Evolutionary conservation across 768 basidiomycete species (phyloP).

Genomic region (Pleurotus djamor): DNA sequence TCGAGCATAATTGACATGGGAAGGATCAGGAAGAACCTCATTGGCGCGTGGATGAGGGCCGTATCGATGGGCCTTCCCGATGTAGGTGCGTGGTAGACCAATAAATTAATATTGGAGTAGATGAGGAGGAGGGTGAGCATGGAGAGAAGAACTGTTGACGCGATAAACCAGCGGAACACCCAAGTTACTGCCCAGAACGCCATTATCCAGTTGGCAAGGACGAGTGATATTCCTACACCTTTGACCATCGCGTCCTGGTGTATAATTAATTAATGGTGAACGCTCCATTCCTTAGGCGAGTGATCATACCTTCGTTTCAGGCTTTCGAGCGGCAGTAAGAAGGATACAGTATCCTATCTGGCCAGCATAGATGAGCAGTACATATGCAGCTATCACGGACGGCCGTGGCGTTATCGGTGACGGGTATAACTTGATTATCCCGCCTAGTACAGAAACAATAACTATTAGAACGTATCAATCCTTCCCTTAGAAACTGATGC

Average conservation of each 20-base stretch:
- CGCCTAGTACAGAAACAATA: conserved; percentile 29
- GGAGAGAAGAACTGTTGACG: conserved; percentile 72
- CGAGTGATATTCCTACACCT: conserved; percentile 78
- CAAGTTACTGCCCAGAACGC: conserved; percentile 79
- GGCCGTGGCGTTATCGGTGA: conserved; percentile 72
- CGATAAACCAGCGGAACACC: conserved; percentile 75
- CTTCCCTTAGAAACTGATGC: too few species aligned
- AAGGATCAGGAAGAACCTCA: conserved; percentile 65
- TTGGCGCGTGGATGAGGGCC: conserved; percentile 83
- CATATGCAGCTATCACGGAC: conserved; percentile 55
- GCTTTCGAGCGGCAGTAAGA: conserved; percentile 65
- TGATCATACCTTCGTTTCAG: conserved; percentile 71
- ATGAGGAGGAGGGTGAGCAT: conserved; percentile 67
- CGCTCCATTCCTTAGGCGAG: background rate
- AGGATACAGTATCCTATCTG: conserved; percentile 85
- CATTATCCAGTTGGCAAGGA: conserved; percentile 78
- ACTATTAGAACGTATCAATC: too few species aligned
- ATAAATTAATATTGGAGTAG: conserved; percentile 77
- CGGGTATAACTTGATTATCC: conserved; percentile 51
- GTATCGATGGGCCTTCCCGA: conserved; percentile 68
- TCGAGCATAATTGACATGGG: conserved; percentile 59
- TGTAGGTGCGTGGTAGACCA: conserved; percentile 68
- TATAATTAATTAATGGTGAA: background rate
- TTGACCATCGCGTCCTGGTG: conserved; percentile 62
- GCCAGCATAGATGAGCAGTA: conserved; percentile 55